A percentile compares a stretch with the other conserved stretches of the same genome.
phyloP scores from a whole-genome alignment of 331 rosid species.

The Quercus phellos region DNA sequence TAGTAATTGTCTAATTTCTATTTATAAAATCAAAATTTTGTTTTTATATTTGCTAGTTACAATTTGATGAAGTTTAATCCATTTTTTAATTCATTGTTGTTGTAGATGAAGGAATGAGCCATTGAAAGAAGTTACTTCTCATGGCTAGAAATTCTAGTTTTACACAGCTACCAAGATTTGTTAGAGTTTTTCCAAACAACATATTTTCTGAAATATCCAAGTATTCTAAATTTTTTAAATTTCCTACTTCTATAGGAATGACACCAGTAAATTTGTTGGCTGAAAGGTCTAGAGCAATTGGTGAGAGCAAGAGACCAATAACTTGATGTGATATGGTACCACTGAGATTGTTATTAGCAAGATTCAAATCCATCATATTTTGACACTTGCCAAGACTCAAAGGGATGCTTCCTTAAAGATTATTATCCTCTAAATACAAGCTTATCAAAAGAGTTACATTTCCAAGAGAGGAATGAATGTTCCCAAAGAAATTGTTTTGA shows the following conservation, averaged over 20 bases:
- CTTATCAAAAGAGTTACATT: background rate
- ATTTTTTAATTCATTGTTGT: too few relatives aligned
- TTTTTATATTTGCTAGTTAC: too few relatives aligned
- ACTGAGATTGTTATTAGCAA: background rate
- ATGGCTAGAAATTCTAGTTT: background rate
- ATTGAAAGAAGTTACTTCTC: background rate
- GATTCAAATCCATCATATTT: background rate
- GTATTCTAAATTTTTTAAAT: accelerated
- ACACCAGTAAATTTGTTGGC: background rate
- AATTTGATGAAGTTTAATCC: too few relatives aligned
- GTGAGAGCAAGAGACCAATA: background rate
- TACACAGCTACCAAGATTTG: background rate
- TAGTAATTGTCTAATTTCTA: too few relatives aligned
- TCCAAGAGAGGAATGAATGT: conserved; percentile 20
- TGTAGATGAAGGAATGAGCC: background rate
- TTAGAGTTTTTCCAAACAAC: accelerated
- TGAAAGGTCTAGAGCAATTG: background rate
- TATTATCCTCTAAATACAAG: background rate
- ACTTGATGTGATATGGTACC: background rate
- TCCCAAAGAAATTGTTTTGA: background rate
- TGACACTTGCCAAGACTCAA: background rate
- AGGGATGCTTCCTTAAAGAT: background rate
- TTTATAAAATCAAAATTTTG: too few relatives aligned
- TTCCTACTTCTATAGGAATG: background rate
- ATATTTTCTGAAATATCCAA: background rate